These are phyloP conservation scores for Heliamphora exappendiculata DNA, from an alignment of 148 eudicot genomes.

Conservation along the genomic window DNA sequence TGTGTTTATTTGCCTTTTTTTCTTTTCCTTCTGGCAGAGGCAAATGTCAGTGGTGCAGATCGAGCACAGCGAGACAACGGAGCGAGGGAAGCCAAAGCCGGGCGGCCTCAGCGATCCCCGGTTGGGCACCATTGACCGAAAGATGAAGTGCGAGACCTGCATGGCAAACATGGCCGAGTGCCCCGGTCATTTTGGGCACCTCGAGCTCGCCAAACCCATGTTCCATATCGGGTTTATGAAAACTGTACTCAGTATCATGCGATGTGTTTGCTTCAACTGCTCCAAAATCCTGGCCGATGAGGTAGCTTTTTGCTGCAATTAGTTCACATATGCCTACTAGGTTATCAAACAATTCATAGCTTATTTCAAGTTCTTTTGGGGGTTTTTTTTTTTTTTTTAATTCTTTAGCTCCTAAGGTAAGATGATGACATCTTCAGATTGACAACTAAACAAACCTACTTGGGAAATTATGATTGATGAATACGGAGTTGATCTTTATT, in stretches of 20 bases:
- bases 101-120: slow-evolving; percentile 87
- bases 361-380: background rate
- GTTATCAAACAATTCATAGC: background rate
- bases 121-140: slow-evolving; percentile 88
- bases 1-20: background rate
- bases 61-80: slow-evolving; percentile 90
- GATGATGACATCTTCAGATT: background rate
- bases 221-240: slow-evolving; percentile 89
- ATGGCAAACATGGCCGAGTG: slow-evolving; percentile 97
- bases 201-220: slow-evolving; percentile 99
- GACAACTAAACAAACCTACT: background rate
- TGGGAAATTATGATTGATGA: background rate
- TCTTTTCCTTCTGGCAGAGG: slow-evolving; percentile 49
- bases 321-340: background rate
- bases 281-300: slow-evolving; percentile 84
- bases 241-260: slow-evolving; percentile 86
- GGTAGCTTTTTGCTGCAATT: slow-evolving; percentile 31
- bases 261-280: slow-evolving; percentile 96
- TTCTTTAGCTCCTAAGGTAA: background rate
- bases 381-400: too few relatives aligned
- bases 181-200: slow-evolving; percentile 97
- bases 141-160: slow-evolving; percentile 94
- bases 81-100: slow-evolving; percentile 87
- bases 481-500: background rate
- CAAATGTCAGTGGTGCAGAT: slow-evolving; percentile 99